Base-by-base conservation (phyloP, 2,329 filamentous ascomycete species). In the Arthrobotrys iridis region DNA sequence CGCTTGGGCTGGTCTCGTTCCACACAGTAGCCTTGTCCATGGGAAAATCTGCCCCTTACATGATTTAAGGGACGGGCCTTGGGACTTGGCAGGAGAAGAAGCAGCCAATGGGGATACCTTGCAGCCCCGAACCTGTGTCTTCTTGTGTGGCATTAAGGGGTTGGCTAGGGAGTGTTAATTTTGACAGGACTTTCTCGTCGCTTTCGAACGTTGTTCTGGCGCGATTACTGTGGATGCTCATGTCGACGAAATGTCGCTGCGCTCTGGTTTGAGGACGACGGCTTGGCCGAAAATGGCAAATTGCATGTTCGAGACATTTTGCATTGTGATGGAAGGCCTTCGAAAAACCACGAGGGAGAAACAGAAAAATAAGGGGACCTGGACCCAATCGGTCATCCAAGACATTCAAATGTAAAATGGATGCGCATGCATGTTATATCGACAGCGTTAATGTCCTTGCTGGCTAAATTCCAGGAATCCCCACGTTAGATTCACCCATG, bases 401-500 rank as follows among this genome's bases (percentile, higher is more conserved):
- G 68, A 66, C 60, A 66, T 59, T 45, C 30, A 71, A 71, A 55
- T 55, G 50, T 55, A 55, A 55, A 55, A 67, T 52, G 60, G 60
- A 66, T 52, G 68, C 60, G 68, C 60, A 35, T 52, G 37, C 55
- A 60, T 62, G 28, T 59, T 46, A 43, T 62, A 46, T 60, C 45
- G 55, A 62, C 50, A 37, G 43, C 45, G 30, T 70, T 62, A 62
- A 62, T 35, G 43, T 26, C 41, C 33, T 45, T 28, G 57, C 60
- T 74, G 70, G 70, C 70, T 74, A 74, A 74, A 74, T 74, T 74
- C 70, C 62, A 62, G 70, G 52, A 57, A 15, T 71, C 62, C 70
- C 70, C 70, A 74, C 70, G 70, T 74, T 63, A 66, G 67, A 57
- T 55, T 62, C 50, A 28, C 52, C 41, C 48, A 62, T 15, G 58